phyloP scores from a whole-genome alignment of 306 rosid genomes.

The Lathyrus aphaca region DNA sequence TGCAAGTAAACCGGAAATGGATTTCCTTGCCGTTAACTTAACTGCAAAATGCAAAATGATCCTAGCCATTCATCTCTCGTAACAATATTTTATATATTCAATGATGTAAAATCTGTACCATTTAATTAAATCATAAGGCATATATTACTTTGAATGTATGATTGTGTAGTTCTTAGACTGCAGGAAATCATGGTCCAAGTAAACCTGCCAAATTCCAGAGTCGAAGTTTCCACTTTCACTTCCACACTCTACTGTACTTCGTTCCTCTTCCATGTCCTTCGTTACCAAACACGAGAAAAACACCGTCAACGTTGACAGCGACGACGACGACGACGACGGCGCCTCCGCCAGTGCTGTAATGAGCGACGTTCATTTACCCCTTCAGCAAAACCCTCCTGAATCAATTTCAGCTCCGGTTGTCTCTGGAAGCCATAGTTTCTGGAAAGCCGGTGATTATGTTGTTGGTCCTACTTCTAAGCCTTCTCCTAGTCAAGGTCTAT shows the following conservation, averaged over 20 bases:
- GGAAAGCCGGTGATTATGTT: conserved; percentile 83
- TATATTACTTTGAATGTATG: too few relatives aligned
- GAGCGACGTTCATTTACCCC: conserved; percentile 16
- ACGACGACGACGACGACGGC: conserved; percentile 48
- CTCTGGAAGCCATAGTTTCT: conserved; percentile 57
- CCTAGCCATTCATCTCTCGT: too few relatives aligned
- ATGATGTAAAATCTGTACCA: too few relatives aligned
- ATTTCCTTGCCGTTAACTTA: too few relatives aligned
- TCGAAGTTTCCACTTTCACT: not conserved
- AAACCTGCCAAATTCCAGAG: too few relatives aligned
- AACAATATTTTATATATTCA: too few relatives aligned
- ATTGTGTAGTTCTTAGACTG: too few relatives aligned
- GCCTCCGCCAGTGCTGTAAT: conserved; percentile 27
- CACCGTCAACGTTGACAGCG: conserved; percentile 37
- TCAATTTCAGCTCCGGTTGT: conserved; percentile 13
- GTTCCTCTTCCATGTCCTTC: conserved; percentile 32
- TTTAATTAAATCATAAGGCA: too few relatives aligned
- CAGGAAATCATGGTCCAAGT: too few relatives aligned
- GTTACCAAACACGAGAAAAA: conserved; percentile 39
- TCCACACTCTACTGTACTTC: not conserved
- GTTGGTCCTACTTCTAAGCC: conserved; percentile 48
- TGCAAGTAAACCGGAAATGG: too few relatives aligned
- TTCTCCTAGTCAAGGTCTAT: conserved; percentile 38
- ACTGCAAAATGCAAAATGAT: too few relatives aligned
- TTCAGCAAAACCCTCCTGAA: conserved; percentile 30